Evolutionary conservation across 495 filamentous ascomycete species (phyloP), one percentile per base, ranked within the genome.

Genomic region (Trichoderma reesei): DNA sequence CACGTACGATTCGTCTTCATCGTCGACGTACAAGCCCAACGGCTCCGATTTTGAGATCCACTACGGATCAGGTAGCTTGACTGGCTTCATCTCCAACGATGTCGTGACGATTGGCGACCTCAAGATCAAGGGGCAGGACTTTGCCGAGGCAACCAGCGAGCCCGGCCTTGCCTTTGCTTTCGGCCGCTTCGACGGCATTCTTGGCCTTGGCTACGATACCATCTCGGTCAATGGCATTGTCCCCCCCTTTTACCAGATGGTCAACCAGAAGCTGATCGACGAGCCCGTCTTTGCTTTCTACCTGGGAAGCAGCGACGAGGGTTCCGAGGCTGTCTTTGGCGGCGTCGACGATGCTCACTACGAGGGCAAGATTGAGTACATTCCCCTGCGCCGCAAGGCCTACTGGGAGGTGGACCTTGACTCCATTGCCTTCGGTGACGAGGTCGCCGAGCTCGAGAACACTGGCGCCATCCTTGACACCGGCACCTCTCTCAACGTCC

Each of bases 371-470:
- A 82, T 99, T 70, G 90, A 86, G 66, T 92, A 89, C 72, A 91
- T 99, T 67, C 93, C 93, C 60, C 85, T 99, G 67, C 87, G 94
- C 73, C 90, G 95, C 72, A 97, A 97, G 87, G 95, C 95, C 44
- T 99, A 99, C 83, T 99, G 95, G 95, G 95, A 99, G 82, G 93
- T 98, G 34, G 92, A 98, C 68, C 86, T 98, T 67, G 89, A 98
- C 70, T 80, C 90, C 56, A 92, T 99, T 78, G 84, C 86, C 59
- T 93, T 96, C 66, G 95, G 94, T 66, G 82, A 90, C 18, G 81
- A 85, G 65, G 84, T 83, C 67, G 94, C 94, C 66, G 88, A 94
- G 69, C 86, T 98, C 62, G 91, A 96, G 56, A 83, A 89, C 80
- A 96, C 92, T 56, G 95, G 95, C 79, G 88, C 91, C 68, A 97